phyloP scores from a whole-genome alignment of 305 asterid genomes.

The Fraxinus paxiana region DNA sequence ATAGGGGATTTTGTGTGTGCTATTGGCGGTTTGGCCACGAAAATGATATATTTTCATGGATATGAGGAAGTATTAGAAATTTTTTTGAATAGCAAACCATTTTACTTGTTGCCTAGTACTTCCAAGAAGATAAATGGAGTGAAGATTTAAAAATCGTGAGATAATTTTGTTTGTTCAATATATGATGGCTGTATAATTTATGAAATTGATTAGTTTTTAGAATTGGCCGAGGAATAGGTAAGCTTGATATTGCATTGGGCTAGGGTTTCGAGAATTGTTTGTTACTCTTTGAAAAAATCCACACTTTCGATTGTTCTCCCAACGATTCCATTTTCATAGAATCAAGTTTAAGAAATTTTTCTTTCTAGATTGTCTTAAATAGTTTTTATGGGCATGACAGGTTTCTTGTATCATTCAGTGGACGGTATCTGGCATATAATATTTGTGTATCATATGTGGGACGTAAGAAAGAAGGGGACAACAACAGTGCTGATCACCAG shows the following conservation, averaged over 20 bases:
- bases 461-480: conserved; percentile 36
- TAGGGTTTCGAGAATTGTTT: background rate
- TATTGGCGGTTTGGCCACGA: background rate
- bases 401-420: conserved; percentile 78
- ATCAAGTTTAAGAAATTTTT: background rate
- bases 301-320: background rate
- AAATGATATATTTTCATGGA: background rate
- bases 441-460: conserved; percentile 42
- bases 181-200: background rate
- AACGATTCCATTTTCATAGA: background rate
- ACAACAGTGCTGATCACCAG: conserved; percentile 50
- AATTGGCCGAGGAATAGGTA: background rate
- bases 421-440: conserved; percentile 58
- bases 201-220: background rate
- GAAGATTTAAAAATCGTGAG: background rate
- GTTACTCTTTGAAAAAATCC: background rate
- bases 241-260: background rate
- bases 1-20: background rate
- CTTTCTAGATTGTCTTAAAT: background rate
- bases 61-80: background rate
- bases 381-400: conserved; percentile 36
- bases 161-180: background rate
- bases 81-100: background rate
- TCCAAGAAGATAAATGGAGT: background rate
- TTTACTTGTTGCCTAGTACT: background rate